These are phyloP conservation scores for Gossypium gossypioides DNA, from an alignment of 441 rosid genomes.

Conservation along the genomic window DNA sequence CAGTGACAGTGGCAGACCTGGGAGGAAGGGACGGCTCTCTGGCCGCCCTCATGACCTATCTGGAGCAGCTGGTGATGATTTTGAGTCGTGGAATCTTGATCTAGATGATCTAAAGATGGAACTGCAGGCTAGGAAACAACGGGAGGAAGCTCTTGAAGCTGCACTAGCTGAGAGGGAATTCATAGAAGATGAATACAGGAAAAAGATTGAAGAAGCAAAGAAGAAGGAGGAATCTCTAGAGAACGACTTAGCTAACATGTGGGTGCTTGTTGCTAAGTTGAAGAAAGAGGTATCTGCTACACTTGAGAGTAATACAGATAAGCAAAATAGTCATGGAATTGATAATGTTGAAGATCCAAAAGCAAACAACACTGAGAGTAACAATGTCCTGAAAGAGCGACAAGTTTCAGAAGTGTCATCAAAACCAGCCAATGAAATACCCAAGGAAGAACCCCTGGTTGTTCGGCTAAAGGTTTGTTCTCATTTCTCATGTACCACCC, in stretches of 20 bases:
- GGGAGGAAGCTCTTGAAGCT: constrained; percentile 85
- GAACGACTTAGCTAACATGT: constrained; percentile 95
- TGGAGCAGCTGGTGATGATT: constrained; percentile 47
- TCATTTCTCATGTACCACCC: neutral
- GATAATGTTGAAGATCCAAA: constrained; percentile 27
- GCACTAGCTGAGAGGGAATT: constrained; percentile 73
- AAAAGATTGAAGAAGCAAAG: constrained; percentile 74
- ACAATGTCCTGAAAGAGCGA: constrained; percentile 35
- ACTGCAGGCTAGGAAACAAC: constrained; percentile 78
- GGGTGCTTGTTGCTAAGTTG: constrained; percentile 96
- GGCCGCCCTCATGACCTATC: constrained; percentile 48
- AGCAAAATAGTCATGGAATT: constrained; percentile 26
- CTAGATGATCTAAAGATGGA: constrained; percentile 73
- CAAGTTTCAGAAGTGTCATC: constrained; percentile 36
- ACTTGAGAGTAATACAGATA: constrained; percentile 36
- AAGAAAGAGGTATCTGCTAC: constrained; percentile 66
- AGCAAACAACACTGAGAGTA: constrained; percentile 31
- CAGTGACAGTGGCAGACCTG: constrained; percentile 47
- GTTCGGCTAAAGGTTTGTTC: constrained; percentile 68
- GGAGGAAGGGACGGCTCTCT: constrained; percentile 68
- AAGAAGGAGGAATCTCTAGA: constrained; percentile 81
- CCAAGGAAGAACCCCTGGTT: constrained; percentile 75
- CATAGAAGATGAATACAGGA: constrained; percentile 67
- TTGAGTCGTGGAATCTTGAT: constrained; percentile 68
- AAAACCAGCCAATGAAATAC: constrained; percentile 43